Evolutionary conservation across 2,329 filamentous ascomycete species (phyloP), one percentile per base, ranked within the genome.

Genomic region (Exophiala oligosperma): DNA sequence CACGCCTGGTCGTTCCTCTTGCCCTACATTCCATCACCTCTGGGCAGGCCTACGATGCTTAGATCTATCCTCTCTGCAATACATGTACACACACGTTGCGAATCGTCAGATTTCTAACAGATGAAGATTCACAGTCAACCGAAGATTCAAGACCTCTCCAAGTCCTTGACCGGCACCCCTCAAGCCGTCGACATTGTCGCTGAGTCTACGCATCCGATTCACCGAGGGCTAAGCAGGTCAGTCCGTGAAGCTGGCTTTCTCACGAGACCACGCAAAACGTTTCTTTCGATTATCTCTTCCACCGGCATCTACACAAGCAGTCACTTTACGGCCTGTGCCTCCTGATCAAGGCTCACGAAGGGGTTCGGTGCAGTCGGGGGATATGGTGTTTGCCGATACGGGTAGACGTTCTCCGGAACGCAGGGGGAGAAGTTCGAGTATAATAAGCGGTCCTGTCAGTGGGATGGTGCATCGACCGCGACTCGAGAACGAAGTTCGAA

Each of bases 261-360:
- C 76, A 70, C 74, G 75, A 60, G 75, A 78, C 63, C 74, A 76
- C 71, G 76, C 75, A 64, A 78, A 79, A 70, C 72, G 74, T 57
- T 69, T 79, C 65, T 71, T 78, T 66, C 74, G 75, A 67, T 65
- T 78, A 60, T 71, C 71, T 48, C 67, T 71, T 28, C 69, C 74
- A 40, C 64, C 67, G 17, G 57, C 61, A 21, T 24, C 49, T 48
- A 60, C 68, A 57, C 68, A 67, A 61, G 56, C 65, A 60, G 63
- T 65, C 65, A 53, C 66, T 56, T 47, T 51, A 4, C 62, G 57
- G 60, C 71, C 67, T 57, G 67, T 59, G 49, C 69, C 70, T 50
- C 69, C 72, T 41, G 69, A 73, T 40, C 73, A 71, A 40, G 71
- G 72, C 54, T 70, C 74, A 52, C 68, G 74, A 26, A 50, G 74